Percentiles rank a stretch among this genome's conserved stretches.
phyloP scores from a whole-genome alignment of 148 eudicot species.

The Chenopodium album region DNA sequence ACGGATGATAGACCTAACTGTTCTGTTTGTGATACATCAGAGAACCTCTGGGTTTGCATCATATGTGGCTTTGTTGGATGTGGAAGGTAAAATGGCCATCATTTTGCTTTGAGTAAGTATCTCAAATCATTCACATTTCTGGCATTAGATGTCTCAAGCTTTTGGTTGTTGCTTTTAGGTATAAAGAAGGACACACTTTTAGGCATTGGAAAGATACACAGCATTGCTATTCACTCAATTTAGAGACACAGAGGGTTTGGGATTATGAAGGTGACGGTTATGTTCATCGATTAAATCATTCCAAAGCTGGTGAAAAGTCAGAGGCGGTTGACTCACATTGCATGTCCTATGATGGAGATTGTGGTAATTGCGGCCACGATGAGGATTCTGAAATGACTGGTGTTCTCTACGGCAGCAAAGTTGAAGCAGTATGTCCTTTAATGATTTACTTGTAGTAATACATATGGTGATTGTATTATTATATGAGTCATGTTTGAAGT shows the following conservation, averaged over 20 bases:
- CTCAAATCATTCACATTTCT: neutral
- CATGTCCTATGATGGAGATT: conserved; percentile 58
- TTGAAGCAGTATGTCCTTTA: conserved; percentile 59
- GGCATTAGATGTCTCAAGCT: neutral
- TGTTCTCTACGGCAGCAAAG: conserved; percentile 80
- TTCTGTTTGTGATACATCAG: conserved; percentile 68
- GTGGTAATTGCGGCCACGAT: conserved; percentile 58
- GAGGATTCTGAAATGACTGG: conserved; percentile 71
- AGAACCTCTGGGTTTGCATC: conserved; percentile 86
- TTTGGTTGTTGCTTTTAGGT: conserved; percentile 41
- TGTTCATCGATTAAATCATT: conserved; percentile 89
- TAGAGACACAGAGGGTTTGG: conserved; percentile 92
- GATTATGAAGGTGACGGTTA: conserved; percentile 91
- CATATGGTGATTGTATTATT: neutral
- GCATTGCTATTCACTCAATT: conserved; percentile 85
- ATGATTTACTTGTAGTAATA: neutral
- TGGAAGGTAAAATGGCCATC: conserved; percentile 65
- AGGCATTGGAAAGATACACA: conserved; percentile 78
- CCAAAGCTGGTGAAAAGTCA: conserved; percentile 79
- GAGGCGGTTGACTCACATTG: conserved; percentile 40
- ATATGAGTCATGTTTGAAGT: neutral
- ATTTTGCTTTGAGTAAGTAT: neutral
- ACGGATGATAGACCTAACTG: conserved; percentile 83
- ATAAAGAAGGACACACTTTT: conserved; percentile 79
- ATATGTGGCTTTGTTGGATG: conserved; percentile 98